These are phyloP conservation scores for Mortierella claussenii DNA, from an alignment of 192 early-diverging fungal genomes.

Conservation along the genomic window DNA sequence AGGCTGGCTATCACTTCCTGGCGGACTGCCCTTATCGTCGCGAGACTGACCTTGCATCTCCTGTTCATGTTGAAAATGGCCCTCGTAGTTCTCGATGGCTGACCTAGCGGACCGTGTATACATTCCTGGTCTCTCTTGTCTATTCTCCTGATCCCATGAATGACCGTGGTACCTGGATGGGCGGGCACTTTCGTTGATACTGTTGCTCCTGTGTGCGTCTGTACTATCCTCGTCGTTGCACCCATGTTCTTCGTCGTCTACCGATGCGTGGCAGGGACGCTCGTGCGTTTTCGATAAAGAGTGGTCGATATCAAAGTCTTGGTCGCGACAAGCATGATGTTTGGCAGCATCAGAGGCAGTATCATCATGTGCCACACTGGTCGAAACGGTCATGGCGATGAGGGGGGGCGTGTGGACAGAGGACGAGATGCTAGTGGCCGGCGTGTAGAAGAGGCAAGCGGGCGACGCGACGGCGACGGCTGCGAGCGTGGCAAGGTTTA, in stretches of 20 bases:
- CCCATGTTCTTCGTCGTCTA: background rate
- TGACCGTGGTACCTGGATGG: background rate
- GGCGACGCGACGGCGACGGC: background rate
- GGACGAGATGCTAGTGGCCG: background rate
- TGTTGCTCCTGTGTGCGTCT: constrained; percentile 5
- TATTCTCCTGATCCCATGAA: background rate
- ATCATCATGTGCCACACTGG: background rate
- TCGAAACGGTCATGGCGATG: constrained; percentile 12
- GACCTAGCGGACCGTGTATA: constrained; percentile 1
- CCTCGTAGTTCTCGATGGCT: background rate
- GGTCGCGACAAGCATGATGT: constrained; percentile 1
- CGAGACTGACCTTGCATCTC: background rate
- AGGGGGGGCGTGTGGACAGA: background rate
- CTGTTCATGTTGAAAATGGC: too few species aligned
- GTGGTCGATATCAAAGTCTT: constrained; percentile 15
- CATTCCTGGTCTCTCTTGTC: background rate
- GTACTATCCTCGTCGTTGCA: background rate
- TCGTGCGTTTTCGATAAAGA: constrained; percentile 3
- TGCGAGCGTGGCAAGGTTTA: constrained; percentile 15
- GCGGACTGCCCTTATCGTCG: background rate
- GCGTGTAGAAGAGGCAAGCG: background rate
- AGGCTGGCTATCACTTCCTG: constrained; percentile 1
- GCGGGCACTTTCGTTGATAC: background rate
- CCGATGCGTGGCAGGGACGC: background rate
- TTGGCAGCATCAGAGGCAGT: background rate